A percentile compares a stretch with the other conserved stretches of the same genome.
Conservation (phyloP, 2,329 filamentous ascomycete genomes). For the Microsporum ferrugineum region DNA sequence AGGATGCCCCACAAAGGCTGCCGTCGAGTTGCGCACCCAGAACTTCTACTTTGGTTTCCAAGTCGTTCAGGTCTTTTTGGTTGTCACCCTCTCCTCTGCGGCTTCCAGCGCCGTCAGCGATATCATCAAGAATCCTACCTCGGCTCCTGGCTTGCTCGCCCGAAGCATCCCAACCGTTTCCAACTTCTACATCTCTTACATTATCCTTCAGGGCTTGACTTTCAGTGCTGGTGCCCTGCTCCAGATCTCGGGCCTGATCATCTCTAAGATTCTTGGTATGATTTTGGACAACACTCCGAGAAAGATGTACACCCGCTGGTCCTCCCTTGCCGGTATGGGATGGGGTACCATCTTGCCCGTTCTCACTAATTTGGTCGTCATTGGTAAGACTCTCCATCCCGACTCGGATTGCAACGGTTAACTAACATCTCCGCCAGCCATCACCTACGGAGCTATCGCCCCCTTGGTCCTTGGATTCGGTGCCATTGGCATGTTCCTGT, state of each 20-base stretch:
- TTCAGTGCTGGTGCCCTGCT: constrained; percentile 64
- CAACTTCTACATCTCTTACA: constrained; percentile 93
- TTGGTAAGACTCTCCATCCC: constrained; percentile 40
- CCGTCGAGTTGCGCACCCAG: constrained; percentile 79
- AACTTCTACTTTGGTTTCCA: constrained; percentile 66
- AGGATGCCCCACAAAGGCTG: constrained; percentile 66
- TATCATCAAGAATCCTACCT: constrained; percentile 52
- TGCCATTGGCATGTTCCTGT: constrained; percentile 62
- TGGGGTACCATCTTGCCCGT: constrained; percentile 78
- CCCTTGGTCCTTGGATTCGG: constrained; percentile 77
- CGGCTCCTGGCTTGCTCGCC: constrained; percentile 55
- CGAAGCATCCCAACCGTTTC: constrained; percentile 67
- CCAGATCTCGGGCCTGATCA: constrained; percentile 59
- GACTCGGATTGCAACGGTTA: background rate
- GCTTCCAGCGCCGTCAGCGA: constrained; percentile 57
- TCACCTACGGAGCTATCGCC: constrained; percentile 77
- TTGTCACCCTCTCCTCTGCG: constrained; percentile 71
- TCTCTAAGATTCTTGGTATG: constrained; percentile 64
- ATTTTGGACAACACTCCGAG: constrained; percentile 67
- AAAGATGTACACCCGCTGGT: constrained; percentile 68
- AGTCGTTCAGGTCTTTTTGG: constrained; percentile 81
- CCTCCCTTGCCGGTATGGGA: constrained; percentile 57
- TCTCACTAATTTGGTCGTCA: constrained; percentile 69
- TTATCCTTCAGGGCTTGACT: constrained; percentile 79
- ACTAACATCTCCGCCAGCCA: constrained; percentile 41